Percentiles rank a stretch among this genome's conserved stretches.
Evolutionary conservation across 805 yeast species (phyloP).

Genomic region (Starmera caribaea): DNA sequence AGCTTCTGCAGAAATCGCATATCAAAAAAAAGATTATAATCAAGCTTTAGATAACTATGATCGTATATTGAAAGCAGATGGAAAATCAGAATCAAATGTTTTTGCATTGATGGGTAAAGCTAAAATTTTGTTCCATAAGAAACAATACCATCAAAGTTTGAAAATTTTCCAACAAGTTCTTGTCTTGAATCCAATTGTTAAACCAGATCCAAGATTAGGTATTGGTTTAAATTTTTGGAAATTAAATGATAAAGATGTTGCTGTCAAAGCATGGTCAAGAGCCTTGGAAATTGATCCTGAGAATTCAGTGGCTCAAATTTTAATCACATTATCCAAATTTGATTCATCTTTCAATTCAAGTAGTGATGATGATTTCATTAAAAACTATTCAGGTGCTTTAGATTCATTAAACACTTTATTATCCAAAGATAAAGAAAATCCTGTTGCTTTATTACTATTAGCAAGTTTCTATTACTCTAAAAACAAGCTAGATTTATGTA

Average conservation of each 20-base stretch:
- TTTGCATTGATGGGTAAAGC: slow-evolving; percentile 82
- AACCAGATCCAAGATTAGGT: slow-evolving; percentile 92
- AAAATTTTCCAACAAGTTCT: slow-evolving; percentile 78
- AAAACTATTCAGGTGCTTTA: slow-evolving; percentile 51
- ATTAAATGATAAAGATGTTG: slow-evolving; percentile 68
- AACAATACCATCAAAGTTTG: slow-evolving; percentile 64
- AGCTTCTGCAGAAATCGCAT: slow-evolving; percentile 57
- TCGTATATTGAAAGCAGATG: slow-evolving; percentile 35
- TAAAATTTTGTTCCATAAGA: slow-evolving; percentile 62
- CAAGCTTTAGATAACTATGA: slow-evolving; percentile 67
- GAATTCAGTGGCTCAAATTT: slow-evolving; percentile 50
- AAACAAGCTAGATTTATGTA: slow-evolving; percentile 46
- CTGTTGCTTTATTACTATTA: slow-evolving; percentile 55
- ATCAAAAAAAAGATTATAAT: slow-evolving; percentile 53
- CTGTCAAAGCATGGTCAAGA: slow-evolving; percentile 76
- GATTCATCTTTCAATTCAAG: slow-evolving; percentile 51
- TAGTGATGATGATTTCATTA: slow-evolving; percentile 48
- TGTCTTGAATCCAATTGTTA: slow-evolving; percentile 61
- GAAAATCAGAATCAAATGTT: slow-evolving; percentile 49
- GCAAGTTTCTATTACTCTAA: slow-evolving; percentile 67
- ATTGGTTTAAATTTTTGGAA: slow-evolving; percentile 93
- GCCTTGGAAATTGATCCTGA: slow-evolving; percentile 55
- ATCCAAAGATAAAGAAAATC: slow-evolving; percentile 36
- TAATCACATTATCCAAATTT: slow-evolving; percentile 60
- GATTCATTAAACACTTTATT: slow-evolving; percentile 26